Evolutionary conservation across 2,329 filamentous ascomycete species (phyloP).

Genomic region (Aspergillus quadrilineatus): DNA sequence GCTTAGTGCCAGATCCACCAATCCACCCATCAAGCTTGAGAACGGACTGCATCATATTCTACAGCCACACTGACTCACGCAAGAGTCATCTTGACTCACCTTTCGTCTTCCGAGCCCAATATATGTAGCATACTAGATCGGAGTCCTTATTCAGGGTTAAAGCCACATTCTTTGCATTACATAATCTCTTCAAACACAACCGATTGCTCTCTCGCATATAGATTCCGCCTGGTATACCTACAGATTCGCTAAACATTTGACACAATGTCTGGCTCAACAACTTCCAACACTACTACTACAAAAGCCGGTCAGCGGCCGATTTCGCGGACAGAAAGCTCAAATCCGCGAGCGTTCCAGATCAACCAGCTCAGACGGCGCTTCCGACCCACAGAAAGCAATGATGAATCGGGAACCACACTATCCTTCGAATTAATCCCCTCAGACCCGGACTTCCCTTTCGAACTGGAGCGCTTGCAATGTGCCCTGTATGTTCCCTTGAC

Average conservation of each 20-base stretch:
- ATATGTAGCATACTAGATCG: neutral
- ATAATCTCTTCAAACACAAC: neutral
- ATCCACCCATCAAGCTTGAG: neutral
- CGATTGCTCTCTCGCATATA: neutral
- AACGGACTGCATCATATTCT: neutral
- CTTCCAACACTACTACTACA: constrained; percentile 23
- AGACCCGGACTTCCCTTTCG: constrained; percentile 81
- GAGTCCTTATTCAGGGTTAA: neutral
- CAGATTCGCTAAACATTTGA: neutral
- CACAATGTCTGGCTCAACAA: constrained; percentile 33
- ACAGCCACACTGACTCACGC: neutral
- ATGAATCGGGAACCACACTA: constrained; percentile 56
- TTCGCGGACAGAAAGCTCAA: constrained; percentile 61
- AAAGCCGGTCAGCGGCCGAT: constrained; percentile 60
- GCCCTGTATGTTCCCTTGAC: constrained; percentile 62
- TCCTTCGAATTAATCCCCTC: constrained; percentile 68
- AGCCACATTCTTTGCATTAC: neutral
- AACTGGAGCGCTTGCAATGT: constrained; percentile 68
- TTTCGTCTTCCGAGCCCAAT: neutral
- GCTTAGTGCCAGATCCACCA: constrained; percentile 1
- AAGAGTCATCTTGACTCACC: constrained; percentile 13
- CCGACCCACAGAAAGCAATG: constrained; percentile 48
- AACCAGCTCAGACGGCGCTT: constrained; percentile 70
- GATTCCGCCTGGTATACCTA: neutral
- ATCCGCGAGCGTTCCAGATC: constrained; percentile 73